Base-by-base conservation (phyloP, 1,284 basidiomycete species). In the Cryptococcus sp. region DNA sequence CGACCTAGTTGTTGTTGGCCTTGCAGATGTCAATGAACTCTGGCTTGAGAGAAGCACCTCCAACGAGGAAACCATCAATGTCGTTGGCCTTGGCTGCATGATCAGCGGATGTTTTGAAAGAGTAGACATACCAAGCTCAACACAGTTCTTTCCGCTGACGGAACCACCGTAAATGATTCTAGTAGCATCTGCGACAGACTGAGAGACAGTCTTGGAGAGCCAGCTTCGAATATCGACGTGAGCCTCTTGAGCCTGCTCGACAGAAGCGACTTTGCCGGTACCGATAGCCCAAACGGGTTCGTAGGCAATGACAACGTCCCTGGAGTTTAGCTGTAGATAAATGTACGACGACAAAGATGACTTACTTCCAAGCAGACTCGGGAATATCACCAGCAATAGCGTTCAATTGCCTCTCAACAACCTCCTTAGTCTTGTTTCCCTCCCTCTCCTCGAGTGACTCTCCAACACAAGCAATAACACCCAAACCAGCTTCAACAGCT, bases 201-300 rank as follows among this genome's bases (percentile, higher is more conserved):
- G 62, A 19, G 86, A 87, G 45, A 96, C 83, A 21, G 80, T 79
- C 54, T 77, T 79, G 46, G 78, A 71, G 61, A 97, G 80, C 81
- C 85, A 98, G 28, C 78, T 70, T 63, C 94, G 88, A 66, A 93
- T 86, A 59, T 86, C 85, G 44, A 81, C 81, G 73, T 98, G 96
- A 1, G 90, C 85, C 48, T 94, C 88, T 77, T 98, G 93, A 2
- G 96, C 96, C 76, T 81, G 76, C 45, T 63, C 52, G 39, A 87
- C 80, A 34, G 91, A 91, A 40, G 96, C 94, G 55, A 97, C 93
- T 77, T 91, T 94, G 61, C 91, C 92, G 19, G 92, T 97, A 51
- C 93, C 94, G 72, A 99, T 98, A 39, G 94, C 96, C 96, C 94
- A 99, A 25, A 98, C 94, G 44, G 91, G 90, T 74, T 93, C 90